These are phyloP conservation scores for Byssothecium circinans DNA, from an alignment of 2,329 filamentous ascomycete genomes.

Conservation along the genomic window DNA sequence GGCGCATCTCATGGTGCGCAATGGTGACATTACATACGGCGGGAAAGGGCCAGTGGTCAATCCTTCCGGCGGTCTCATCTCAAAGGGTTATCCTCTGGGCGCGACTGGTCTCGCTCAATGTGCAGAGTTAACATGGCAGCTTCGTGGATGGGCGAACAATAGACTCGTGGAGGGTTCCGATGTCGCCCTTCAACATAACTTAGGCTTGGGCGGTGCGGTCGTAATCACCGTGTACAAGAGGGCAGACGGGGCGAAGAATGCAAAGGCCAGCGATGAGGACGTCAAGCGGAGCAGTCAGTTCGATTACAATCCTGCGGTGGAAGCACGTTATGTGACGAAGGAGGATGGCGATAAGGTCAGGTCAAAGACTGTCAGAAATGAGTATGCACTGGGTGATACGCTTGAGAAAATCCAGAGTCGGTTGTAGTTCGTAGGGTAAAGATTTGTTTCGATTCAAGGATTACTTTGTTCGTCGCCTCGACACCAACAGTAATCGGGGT, in stretches of 20 bases:
- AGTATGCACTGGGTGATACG: slow-evolving; percentile 77
- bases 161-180: slow-evolving; percentile 67
- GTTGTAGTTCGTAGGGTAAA: slow-evolving; percentile 49
- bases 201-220: slow-evolving; percentile 85
- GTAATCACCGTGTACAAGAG: slow-evolving; percentile 88
- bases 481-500: no score
- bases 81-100: slow-evolving; percentile 90
- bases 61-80: slow-evolving; percentile 89
- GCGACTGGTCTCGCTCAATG: slow-evolving; percentile 92
- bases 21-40: slow-evolving; percentile 88
- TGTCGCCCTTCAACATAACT: slow-evolving; percentile 84
- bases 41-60: slow-evolving; percentile 75
- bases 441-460: no score
- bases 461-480: no score
- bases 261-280: slow-evolving; percentile 61
- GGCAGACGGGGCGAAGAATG: slow-evolving; percentile 70
- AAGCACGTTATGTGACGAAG: slow-evolving; percentile 82
- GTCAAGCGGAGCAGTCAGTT: slow-evolving; percentile 68
- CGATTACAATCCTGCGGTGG: slow-evolving; percentile 88
- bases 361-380: slow-evolving; percentile 64
- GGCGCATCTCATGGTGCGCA: slow-evolving; percentile 85
- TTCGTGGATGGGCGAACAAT: slow-evolving; percentile 95
- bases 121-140: slow-evolving; percentile 90
- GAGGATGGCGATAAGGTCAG: slow-evolving; percentile 70
- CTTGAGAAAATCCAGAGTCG: slow-evolving; percentile 70